phyloP scores from a whole-genome alignment of 2,329 filamentous ascomycete genomes.

The Ophiostoma angusticollis region DNA sequence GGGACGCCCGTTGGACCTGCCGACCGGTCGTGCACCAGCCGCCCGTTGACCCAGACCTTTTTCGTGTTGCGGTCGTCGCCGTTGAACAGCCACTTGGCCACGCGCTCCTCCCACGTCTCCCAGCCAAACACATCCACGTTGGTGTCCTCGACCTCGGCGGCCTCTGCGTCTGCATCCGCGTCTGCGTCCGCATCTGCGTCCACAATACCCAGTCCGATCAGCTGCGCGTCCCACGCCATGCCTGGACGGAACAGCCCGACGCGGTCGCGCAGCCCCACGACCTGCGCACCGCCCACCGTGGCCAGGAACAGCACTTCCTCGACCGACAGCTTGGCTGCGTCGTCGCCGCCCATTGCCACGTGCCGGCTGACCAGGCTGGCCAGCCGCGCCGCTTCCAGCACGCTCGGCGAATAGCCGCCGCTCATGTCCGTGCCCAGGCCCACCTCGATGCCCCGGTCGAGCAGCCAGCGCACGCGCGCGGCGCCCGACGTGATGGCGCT shows the following conservation, averaged over 20 bases:
- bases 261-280: conserved; percentile 57
- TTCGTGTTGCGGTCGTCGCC: conserved; percentile 87
- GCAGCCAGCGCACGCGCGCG: conserved; percentile 59
- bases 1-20: background rate
- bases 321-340: conserved; percentile 57
- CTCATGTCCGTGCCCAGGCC: conserved; percentile 85
- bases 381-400: conserved; percentile 73
- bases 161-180: conserved; percentile 13
- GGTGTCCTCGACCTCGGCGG: conserved; percentile 29
- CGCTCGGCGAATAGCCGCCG: conserved; percentile 70
- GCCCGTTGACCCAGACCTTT: conserved; percentile 79
- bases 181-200: conserved; percentile 26
- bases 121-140: conserved; percentile 83
- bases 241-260: conserved; percentile 77
- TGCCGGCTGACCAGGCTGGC: conserved; percentile 67
- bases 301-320: conserved; percentile 79
- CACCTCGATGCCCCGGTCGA: conserved; percentile 63
- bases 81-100: conserved; percentile 91
- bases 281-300: conserved; percentile 73
- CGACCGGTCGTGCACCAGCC: conserved; percentile 55
- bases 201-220: conserved; percentile 51
- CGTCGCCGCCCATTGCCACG: conserved; percentile 43
- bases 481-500: conserved; percentile 67
- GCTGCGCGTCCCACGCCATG: conserved; percentile 83
- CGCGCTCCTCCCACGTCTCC: conserved; percentile 73